Evolutionary conservation across 495 filamentous ascomycete species (phyloP), one percentile per base, ranked within the genome.

Genomic region (Terfezia claveryi): DNA sequence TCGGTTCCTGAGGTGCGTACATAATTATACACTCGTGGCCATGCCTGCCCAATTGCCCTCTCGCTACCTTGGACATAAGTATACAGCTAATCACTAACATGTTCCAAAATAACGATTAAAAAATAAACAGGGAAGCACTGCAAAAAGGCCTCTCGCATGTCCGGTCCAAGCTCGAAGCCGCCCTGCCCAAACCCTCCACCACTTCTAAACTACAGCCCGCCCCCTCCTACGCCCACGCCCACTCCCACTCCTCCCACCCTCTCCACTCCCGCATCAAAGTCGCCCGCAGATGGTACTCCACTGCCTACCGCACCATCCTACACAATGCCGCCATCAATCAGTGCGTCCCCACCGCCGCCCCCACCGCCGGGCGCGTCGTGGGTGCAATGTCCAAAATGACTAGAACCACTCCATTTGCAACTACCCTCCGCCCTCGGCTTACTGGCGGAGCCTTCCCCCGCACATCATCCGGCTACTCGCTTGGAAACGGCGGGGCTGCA

Each of bases 351-450:
- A 49, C 44, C 16, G 17, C 54, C 37, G 17, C 51, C 23, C 50
- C 27, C 23, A n/a, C 36, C 7, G 51, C 63, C 10, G 59, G 59
- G 14, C 59, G 59, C 10, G 52, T 46, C 49, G 37, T 49, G 20
- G 77, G 78, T 51, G 72, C 94, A 52, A 70, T 46, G 17, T 14
- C 14, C 14, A 70, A n/a, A 72, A 76, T 82, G 46, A 78, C 85
- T 11, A 74, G 76, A n/a, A 78, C 78, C 8, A 78, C 87, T 6
- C 89, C 91, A 0, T 98, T 96, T 65, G 85, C 87, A 2, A 88
- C 80, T 1, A 83, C 89, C 23, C 79, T 96, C 7, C 82, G 91
- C 8, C 91, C 91, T 4, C 95, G 92, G 60, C 71, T 98, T 49
- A 93, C 87, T 0, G 91, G 89, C 23, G 91, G 91, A 38, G 80